Percentiles rank a stretch among this genome's conserved stretches.
These are phyloP conservation scores for Neurospora sp. DNA, from an alignment of 495 filamentous ascomycete species.

Conservation along the genomic window DNA sequence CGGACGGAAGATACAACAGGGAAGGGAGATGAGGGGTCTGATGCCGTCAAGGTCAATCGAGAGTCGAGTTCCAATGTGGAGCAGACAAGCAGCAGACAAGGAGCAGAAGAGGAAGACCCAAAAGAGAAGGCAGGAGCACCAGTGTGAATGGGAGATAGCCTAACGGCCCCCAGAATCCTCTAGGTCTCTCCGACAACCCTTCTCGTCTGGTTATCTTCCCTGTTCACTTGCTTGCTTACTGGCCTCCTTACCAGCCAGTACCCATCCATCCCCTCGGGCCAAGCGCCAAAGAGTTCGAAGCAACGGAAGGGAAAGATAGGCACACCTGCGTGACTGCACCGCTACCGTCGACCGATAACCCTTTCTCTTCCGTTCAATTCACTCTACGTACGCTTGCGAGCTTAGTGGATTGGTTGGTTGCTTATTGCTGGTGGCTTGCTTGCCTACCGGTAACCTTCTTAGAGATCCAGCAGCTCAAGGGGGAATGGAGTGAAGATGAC, in stretches of 20 bases:
- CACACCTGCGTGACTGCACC: background rate
- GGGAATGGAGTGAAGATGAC: background rate
- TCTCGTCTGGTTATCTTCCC: background rate
- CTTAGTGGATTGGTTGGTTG: background rate
- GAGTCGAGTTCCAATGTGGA: background rate
- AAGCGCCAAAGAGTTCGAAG: background rate
- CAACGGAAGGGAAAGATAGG: background rate
- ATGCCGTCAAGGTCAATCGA: background rate
- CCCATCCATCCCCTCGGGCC: background rate
- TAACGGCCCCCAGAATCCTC: background rate
- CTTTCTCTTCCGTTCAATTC: background rate
- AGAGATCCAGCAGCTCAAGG: background rate
- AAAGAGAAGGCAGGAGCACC: background rate
- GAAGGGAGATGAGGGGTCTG: background rate
- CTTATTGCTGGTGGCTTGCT: background rate
- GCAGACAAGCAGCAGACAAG: background rate
- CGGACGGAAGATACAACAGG: background rate
- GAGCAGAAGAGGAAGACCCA: background rate
- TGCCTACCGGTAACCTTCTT: background rate
- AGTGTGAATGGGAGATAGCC: background rate
- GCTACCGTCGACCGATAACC: background rate
- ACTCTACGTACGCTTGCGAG: background rate
- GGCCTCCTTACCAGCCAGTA: background rate
- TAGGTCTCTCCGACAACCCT: background rate
- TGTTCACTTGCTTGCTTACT: background rate